phyloP scores from a whole-genome alignment of 176 grass and related monocot genomes.

The Triticum timopheevii region DNA sequence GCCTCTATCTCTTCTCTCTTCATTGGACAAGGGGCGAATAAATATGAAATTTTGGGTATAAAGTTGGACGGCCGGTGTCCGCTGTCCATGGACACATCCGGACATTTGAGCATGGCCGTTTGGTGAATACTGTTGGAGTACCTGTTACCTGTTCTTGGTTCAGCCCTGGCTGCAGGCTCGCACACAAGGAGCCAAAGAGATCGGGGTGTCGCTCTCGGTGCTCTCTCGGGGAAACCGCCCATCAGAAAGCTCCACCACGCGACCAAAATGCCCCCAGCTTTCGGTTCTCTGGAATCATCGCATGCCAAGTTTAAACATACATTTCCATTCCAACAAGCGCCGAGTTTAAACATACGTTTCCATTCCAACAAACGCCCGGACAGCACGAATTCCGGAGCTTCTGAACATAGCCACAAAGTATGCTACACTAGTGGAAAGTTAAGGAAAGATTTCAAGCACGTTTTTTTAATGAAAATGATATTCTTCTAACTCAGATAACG shows the following conservation, averaged over 20 bases:
- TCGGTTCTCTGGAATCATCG: conserved; percentile 4
- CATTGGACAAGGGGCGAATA: too few relatives aligned
- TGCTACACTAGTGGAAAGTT: not conserved
- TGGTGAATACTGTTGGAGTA: too few relatives aligned
- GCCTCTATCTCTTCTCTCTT: too few relatives aligned
- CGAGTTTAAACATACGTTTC: not conserved
- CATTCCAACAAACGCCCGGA: not conserved
- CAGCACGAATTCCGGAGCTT: not conserved
- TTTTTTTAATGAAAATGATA: not conserved
- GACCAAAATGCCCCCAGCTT: not conserved
- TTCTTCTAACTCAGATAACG: not conserved
- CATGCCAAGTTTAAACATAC: too few relatives aligned
- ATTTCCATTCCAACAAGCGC: too few relatives aligned
- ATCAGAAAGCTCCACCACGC: not conserved
- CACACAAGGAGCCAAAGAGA: not conserved
- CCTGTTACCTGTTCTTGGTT: not conserved
- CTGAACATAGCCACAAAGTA: not conserved
- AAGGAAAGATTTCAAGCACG: too few relatives aligned
- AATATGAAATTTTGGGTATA: too few relatives aligned
- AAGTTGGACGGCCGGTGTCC: too few relatives aligned
- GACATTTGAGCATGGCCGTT: too few relatives aligned
- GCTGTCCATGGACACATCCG: too few relatives aligned
- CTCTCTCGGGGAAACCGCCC: not conserved
- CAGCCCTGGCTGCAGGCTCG: not conserved
- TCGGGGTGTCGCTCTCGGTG: not conserved